Conservation (phyloP, 129 eudicot species). For the Daucus carota region DNA sequence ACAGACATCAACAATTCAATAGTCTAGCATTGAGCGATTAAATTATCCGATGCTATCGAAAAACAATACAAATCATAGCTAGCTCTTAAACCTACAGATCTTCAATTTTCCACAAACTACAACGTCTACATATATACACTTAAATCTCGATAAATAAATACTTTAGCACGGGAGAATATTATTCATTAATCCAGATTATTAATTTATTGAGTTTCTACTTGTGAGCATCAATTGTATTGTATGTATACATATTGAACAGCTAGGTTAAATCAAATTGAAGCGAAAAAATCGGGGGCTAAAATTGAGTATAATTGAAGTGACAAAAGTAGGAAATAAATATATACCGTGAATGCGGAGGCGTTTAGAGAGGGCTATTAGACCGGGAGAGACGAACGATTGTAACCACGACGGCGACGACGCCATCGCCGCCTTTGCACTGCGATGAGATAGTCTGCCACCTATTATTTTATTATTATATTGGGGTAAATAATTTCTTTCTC, state of each 20-base stretch:
- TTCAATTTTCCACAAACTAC: background rate
- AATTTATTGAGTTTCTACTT: background rate
- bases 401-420: slow-evolving; percentile 40
- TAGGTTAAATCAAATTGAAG: background rate
- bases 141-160: no score
- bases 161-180: background rate
- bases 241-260: background rate
- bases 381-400: slow-evolving; percentile 41
- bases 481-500: background rate
- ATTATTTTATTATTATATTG: background rate
- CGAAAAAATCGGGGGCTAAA: background rate
- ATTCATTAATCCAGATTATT: background rate
- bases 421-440: slow-evolving; percentile 1
- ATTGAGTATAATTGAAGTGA: background rate
- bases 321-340: background rate
- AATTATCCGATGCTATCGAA: background rate
- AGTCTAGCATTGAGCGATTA: no score
- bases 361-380: slow-evolving; percentile 16
- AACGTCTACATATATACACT: background rate
- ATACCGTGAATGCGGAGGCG: slow-evolving; percentile 53
- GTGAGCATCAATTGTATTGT: background rate
- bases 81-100: no score
- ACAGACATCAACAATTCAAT: background rate
- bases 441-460: background rate
- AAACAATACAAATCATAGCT: background rate